Base-by-base conservation (phyloP, 2,329 filamentous ascomycete genomes). In the Cladophialophora immunda region DNA sequence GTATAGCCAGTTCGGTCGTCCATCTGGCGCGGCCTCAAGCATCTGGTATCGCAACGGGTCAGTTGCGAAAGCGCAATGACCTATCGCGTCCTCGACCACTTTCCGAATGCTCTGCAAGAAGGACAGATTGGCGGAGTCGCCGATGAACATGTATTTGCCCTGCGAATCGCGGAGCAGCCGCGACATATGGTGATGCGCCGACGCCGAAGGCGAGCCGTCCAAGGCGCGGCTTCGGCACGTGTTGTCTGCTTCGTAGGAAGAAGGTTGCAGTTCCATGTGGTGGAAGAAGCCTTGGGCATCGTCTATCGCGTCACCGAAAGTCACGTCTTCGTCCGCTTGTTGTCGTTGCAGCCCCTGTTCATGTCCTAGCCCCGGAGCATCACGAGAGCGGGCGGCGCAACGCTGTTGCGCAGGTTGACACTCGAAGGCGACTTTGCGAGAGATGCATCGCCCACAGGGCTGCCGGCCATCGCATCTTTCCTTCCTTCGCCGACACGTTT, bases 141-240 rank as follows among this genome's bases (percentile, higher is more conserved):
- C 83, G 38, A 85, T 81, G 70, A 84, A 85, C 70, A 84, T 84
- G 50, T 82, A 79, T 60, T 83, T 84, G 2, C 82, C 82, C 65
- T 83, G 81, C 0, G 81, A 80, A 66, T 84, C 82, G 30, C 81
- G 81, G 9, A 85, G 75, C 27, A 85, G 79, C 4, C 82, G 76
- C 8, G 79, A 78, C 70, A 80, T 76, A 34, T 34, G 32, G 4
- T 78, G 68, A 22, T 78, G 79, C 4, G 81, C 78, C 1, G 70
- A 76, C 2, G 79, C 58, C 50, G 27, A 54, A 62, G 59, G 45
- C 38, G 59, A 56, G 19, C 22, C 59, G 32, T 7, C 58, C 22
- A 54, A 54, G 41, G 4, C 36, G 17, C 38, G 41, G 32, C 34
- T 54, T 22, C 38, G 53, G 29, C 13, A 54, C 41, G 58, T 53